Evolutionary conservation across 768 basidiomycete species (phyloP), one percentile per base, ranked within the genome.

Genomic region (Russula abietina): DNA sequence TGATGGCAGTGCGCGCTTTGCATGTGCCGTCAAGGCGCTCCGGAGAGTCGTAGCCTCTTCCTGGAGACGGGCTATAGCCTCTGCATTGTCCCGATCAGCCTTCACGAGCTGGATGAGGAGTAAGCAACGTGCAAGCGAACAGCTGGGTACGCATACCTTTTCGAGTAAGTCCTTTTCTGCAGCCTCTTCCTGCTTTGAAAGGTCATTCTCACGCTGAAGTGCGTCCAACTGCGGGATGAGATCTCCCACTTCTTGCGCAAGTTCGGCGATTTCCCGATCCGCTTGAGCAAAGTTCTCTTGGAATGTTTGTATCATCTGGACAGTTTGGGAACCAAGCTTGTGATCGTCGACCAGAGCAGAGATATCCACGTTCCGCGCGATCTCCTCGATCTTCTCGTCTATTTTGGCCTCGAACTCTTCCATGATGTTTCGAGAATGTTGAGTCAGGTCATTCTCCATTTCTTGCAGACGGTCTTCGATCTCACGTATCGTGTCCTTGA

Each of bases 181-280:
- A 19, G 43, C 60, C 30, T 73, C 72, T 57, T 72, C 70, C 52
- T 62, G 53, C 46, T 41, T 61, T 24, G 59, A 38, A 17, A 51
- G 55, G 17, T 50, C 53, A 19, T 57, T 56, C 19, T 60, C 60
- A 4, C 55, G 41, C 33, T 56, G 30, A 14, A 69, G 60, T 2
- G 22, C 16, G 33, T 61, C 63, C 43, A 62, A 24, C 54, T 43
- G 45, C 16, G 53, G 55, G 8, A 67, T 50, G 32, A 66, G 41
- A 5, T 57, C 65, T 9, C 57, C 61, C 45, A 66, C 52, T 50
- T 67, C 67, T 26, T 59, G 57, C 6, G 57, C 65, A 7, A 68
- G 53, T 46, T 68, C 67, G 14, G 39, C 28, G 16, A 67, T 57
- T 10, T 67, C 67, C 30, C 45, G 41, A 17, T 60, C 67, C n/a